These are phyloP conservation scores for Asterochloris erici DNA, from an alignment of 139 green algal genomes.

Conservation along the genomic window DNA sequence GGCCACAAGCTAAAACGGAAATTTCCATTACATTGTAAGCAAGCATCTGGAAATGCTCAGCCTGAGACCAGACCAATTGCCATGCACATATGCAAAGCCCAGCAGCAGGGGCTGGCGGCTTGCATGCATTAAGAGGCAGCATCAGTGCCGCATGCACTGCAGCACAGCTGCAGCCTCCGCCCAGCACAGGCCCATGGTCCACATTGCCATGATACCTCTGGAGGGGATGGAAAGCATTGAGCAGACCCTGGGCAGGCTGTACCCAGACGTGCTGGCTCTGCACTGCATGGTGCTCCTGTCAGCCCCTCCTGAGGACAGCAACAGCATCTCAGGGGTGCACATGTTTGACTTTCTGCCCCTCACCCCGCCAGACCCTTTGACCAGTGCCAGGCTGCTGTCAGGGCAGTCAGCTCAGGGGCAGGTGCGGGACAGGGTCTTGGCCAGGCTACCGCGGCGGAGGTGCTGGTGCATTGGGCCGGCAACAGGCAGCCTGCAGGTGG, in stretches of 20 bases:
- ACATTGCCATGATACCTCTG: slow-evolving; percentile 2
- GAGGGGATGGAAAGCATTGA: slow-evolving; percentile 6
- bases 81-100: too few relatives aligned
- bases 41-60: too few relatives aligned
- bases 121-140: too few relatives aligned
- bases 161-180: too few relatives aligned
- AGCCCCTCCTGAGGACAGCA: background rate
- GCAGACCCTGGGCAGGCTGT: background rate
- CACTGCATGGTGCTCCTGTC: background rate
- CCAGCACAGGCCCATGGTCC: background rate
- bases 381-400: slow-evolving; percentile 11
- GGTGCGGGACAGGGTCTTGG: background rate
- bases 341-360: slow-evolving; percentile 32
- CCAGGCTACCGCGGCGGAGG: background rate
- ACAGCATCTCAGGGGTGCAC: background rate
- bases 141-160: too few relatives aligned
- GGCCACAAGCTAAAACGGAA: too few relatives aligned
- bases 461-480: slow-evolving; percentile 3
- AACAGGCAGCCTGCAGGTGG: background rate
- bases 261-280: slow-evolving; percentile 9
- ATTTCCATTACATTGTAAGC: too few relatives aligned
- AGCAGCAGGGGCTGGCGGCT: too few relatives aligned
- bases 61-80: too few relatives aligned
- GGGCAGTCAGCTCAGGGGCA: slow-evolving; percentile 14
- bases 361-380: background rate